Evolutionary conservation across 2,329 filamentous ascomycete genomes (phyloP).

Genomic region (Claviceps citrina): DNA sequence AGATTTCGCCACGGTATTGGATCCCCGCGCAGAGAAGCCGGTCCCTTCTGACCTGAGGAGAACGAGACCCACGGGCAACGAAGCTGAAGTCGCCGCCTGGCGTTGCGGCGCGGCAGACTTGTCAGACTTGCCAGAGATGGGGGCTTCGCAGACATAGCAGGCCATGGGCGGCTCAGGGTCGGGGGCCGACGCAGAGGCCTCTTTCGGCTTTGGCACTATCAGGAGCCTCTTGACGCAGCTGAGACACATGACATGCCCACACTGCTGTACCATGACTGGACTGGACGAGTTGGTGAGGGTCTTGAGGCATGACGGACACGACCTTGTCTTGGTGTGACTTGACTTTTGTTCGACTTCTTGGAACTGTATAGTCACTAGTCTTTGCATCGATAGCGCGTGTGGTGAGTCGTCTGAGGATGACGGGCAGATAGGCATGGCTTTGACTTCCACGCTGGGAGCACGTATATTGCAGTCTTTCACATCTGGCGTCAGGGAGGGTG

Average conservation of each 20-base stretch:
- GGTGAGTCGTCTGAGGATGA: slow-evolving; percentile 49
- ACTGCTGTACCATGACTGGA: slow-evolving; percentile 70
- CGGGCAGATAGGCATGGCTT: slow-evolving; percentile 60
- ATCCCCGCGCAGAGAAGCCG: slow-evolving; percentile 78
- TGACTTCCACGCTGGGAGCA: slow-evolving; percentile 43
- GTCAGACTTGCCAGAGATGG: slow-evolving; percentile 46
- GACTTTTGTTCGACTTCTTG: slow-evolving; percentile 46
- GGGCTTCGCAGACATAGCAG: slow-evolving; percentile 79
- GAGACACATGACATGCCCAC: slow-evolving; percentile 82
- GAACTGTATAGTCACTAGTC: slow-evolving; percentile 62
- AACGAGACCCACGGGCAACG: slow-evolving; percentile 56
- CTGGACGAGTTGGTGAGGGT: slow-evolving; percentile 66
- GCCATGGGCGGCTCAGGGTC: slow-evolving; percentile 30
- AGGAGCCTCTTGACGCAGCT: slow-evolving; percentile 76
- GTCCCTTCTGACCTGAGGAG: slow-evolving; percentile 76
- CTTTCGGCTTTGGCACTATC: slow-evolving; percentile 33
- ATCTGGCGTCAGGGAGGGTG: slow-evolving; percentile 63
- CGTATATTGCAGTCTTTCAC: slow-evolving; percentile 32
- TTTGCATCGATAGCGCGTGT: slow-evolving; percentile 65
- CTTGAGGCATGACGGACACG: slow-evolving; percentile 80
- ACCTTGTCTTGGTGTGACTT: slow-evolving; percentile 25
- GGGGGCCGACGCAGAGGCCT: slow-evolving; percentile 10
- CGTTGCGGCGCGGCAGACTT: slow-evolving; percentile 26
- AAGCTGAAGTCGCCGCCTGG: slow-evolving; percentile 37
- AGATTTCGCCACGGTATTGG: slow-evolving; percentile 62